Conservation (phyloP, 805 yeast genomes). For the Ogataea ganodermae region DNA sequence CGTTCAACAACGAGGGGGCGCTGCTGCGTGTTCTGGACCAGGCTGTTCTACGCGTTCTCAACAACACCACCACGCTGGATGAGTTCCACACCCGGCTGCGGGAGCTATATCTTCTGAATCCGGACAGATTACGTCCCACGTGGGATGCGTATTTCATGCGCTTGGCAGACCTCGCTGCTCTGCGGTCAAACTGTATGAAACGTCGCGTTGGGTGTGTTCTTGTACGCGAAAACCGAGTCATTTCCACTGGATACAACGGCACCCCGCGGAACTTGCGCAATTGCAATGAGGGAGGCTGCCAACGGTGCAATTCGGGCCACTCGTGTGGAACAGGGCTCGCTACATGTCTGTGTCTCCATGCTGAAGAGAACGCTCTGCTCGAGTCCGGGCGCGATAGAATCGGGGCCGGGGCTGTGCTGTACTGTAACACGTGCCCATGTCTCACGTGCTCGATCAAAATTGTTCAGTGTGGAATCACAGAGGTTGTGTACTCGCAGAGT, state of each 20-base stretch:
- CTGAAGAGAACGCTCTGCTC: conserved; percentile 93
- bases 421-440: conserved; percentile 98
- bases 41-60: conserved; percentile 61
- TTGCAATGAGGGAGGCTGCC: conserved; percentile 96
- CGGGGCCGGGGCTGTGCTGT: conserved; percentile 62
- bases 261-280: conserved; percentile 87
- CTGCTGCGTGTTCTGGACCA: conserved; percentile 45
- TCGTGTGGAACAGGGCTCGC: conserved; percentile 64
- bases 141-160: conserved; percentile 98
- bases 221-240: conserved; percentile 79
- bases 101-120: conserved; percentile 47
- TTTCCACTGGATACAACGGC: conserved; percentile 97
- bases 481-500: conserved; percentile 90
- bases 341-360: conserved; percentile 93
- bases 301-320: conserved; percentile 76
- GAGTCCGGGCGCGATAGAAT: conserved; percentile 93
- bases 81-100: conserved; percentile 42
- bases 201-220: conserved; percentile 96
- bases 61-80: conserved; percentile 42
- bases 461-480: conserved; percentile 86
- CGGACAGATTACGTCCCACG: conserved; percentile 73
- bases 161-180: conserved; percentile 89
- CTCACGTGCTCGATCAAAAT: conserved; percentile 93
- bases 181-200: conserved; percentile 95
- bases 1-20: conserved; percentile 13